Conservation (phyloP, 2,329 filamentous ascomycete genomes). For the Fusarium pininemorale region DNA sequence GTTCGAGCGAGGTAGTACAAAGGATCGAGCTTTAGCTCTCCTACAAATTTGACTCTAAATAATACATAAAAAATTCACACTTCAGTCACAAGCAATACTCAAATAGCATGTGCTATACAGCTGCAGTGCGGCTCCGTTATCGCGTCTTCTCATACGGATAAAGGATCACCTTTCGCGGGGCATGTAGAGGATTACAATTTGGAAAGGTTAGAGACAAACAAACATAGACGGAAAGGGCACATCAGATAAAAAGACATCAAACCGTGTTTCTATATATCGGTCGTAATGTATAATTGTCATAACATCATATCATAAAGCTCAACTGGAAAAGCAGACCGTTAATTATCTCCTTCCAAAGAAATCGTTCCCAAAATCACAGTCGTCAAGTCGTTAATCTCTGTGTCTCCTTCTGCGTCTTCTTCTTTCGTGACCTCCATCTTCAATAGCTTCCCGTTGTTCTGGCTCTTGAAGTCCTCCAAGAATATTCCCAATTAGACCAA, state of each 20-base stretch:
- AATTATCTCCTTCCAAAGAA: conserved; percentile 29
- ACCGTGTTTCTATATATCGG: conserved; percentile 39
- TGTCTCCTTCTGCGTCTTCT: conserved; percentile 22
- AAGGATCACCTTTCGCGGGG: background rate
- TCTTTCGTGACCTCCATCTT: conserved; percentile 32
- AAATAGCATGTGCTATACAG: background rate
- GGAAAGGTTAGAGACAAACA: background rate
- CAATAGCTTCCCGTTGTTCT: conserved; percentile 14
- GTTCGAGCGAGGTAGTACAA: background rate
- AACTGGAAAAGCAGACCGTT: conserved; percentile 24
- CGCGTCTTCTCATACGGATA: background rate
- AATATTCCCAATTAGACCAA: conserved; percentile 45
- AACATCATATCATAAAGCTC: conserved; percentile 35
- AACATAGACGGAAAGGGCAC: background rate
- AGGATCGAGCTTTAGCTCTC: background rate
- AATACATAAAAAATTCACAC: background rate
- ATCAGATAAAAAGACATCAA: conserved; percentile 22
- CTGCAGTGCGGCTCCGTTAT: background rate
- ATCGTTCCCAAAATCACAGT: conserved; percentile 21
- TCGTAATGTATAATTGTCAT: conserved; percentile 41
- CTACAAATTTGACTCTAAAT: background rate
- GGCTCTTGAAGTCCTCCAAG: conserved; percentile 37
- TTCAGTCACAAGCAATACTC: background rate
- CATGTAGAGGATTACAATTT: background rate
- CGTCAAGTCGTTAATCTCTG: conserved; percentile 39